Evolutionary conservation across 176 grass and related monocot species (phyloP), one percentile per base, ranked within the genome.

Genomic region (Eleusine indica): DNA sequence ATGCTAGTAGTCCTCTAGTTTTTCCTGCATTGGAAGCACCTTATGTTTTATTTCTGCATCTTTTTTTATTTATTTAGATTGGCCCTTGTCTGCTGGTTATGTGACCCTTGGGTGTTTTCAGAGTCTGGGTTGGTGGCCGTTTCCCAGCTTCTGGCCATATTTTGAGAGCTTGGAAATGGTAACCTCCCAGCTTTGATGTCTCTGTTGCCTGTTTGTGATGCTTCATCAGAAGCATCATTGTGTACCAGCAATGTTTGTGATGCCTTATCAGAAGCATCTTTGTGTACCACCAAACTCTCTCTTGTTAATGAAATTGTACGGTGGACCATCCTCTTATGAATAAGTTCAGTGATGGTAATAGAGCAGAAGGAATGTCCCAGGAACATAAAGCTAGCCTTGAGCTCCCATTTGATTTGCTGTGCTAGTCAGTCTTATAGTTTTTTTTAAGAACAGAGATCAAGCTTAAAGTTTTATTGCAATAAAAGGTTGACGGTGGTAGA

Each of bases 181-280:
- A 1, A 15, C 22, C 38, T 4, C 15, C 39, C 68, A 21, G 80
- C 51, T 47, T 72, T 71, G 5, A 60, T 82, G 4, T 51, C 3
- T 51, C 12, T 42, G 21, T 13, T n/a, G 1, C 66, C 66, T 40
- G 64, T 52, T 80, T 80, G 32, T 80, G 21, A 47, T 71, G 79
- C 22, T 82, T 58, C n/a, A 19, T 58, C n/a, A 19, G 52, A 12
- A 47, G 79, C 79, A 71, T 71, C 79, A 8, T 46, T 82, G 37
- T 71, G 35, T 37, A 66, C 25, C 58, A 15, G 35, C 52, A 0
- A 57, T 40, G 64, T 52, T 80, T 80, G 32, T 80, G 21, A 47
- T 71, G 79, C 15, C 71, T 58, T 14, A 35, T 35, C 32, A 19
- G 52, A 12, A 47, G 79, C 79, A 71, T 71, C 79, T 13, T 46